Evolutionary conservation across 176 grass and related monocot species (phyloP).

Genomic region (Musa troglodytarum): DNA sequence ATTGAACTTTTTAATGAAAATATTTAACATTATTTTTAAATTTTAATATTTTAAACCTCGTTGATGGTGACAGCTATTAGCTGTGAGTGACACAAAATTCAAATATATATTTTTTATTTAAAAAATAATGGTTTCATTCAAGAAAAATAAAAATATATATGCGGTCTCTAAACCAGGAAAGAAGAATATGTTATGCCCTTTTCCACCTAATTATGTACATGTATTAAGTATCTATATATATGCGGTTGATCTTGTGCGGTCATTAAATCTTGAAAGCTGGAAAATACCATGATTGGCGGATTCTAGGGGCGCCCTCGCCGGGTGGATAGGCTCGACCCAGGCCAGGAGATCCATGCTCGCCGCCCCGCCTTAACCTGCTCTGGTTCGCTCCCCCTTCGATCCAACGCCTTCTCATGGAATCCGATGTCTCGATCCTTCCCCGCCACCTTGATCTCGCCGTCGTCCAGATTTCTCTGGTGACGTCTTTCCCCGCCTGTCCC

Average conservation of each 20-base stretch:
- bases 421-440: background rate
- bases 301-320: background rate
- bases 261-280: background rate
- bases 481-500: background rate
- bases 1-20: too few relatives aligned
- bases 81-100: too few relatives aligned
- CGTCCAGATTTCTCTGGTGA: background rate
- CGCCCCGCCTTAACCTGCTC: background rate
- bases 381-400: background rate
- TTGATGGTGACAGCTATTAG: too few relatives aligned
- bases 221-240: background rate
- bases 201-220: too few relatives aligned
- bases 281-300: background rate
- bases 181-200: too few relatives aligned
- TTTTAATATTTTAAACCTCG: too few relatives aligned
- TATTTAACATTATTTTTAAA: too few relatives aligned
- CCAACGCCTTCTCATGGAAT: constrained; percentile 4
- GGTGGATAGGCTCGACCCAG: background rate
- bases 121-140: too few relatives aligned
- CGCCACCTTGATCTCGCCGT: background rate
- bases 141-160: too few relatives aligned
- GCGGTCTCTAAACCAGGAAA: too few relatives aligned
- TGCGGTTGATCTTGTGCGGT: background rate
- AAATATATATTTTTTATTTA: too few relatives aligned
- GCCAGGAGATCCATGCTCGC: background rate